Evolutionary conservation across 306 rosid genomes (phyloP).

Genomic region (Sindora glabra): DNA sequence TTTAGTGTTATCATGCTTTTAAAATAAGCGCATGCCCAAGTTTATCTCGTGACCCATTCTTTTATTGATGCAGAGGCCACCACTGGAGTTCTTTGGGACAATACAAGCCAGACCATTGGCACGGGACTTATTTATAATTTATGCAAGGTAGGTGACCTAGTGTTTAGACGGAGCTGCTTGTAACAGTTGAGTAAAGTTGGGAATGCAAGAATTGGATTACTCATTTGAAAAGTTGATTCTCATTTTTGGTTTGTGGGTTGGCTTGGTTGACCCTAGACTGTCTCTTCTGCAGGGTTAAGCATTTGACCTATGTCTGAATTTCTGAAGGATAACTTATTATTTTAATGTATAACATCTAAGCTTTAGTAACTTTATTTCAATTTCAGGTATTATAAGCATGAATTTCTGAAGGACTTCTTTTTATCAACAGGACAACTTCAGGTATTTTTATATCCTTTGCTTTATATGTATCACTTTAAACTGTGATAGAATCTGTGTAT

Average conservation of each 20-base stretch:
- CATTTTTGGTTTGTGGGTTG: no score
- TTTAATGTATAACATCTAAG: conserved; percentile 4
- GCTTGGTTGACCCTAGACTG: neutral
- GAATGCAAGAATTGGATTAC: no score
- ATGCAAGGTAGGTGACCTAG: conserved; percentile 57
- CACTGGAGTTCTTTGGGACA: conserved; percentile 76
- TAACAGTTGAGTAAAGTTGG: no score
- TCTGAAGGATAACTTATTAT: no score
- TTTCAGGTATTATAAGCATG: conserved; percentile 86
- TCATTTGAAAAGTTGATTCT: no score
- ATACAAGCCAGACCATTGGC: conserved; percentile 69
- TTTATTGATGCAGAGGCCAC: conserved; percentile 59
- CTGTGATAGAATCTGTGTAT: conserved; percentile 2
- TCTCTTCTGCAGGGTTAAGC: neutral
- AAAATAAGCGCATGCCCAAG: neutral
- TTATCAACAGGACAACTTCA: conserved; percentile 91
- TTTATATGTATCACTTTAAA: conserved; percentile 4
- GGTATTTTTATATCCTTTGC: conserved; percentile 41
- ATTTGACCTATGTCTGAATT: neutral
- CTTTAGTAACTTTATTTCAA: conserved; percentile 16
- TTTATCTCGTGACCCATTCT: conserved; percentile 6
- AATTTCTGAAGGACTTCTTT: conserved; percentile 91
- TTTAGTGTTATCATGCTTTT: neutral
- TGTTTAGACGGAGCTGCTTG: no score
- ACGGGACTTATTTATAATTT: conserved; percentile 70